Evolutionary conservation across 1,284 basidiomycete species (phyloP).

Genomic region (Omphalotus olearius): DNA sequence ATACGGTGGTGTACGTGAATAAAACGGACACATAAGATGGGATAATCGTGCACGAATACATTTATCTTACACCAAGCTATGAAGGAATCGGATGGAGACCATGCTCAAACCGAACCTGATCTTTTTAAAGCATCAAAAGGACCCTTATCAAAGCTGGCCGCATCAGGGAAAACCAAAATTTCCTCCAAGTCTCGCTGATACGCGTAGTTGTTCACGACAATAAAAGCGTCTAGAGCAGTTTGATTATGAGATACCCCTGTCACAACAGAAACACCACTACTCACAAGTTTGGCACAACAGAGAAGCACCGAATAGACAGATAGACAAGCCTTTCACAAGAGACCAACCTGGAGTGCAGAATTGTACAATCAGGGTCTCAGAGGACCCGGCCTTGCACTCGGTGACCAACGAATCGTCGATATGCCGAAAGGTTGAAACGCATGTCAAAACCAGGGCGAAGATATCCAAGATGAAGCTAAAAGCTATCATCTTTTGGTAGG

Average conservation of each 20-base stretch:
- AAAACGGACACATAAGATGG: slow-evolving; percentile 25
- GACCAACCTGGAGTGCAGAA: slow-evolving; percentile 16
- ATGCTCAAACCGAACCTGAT: too few relatives aligned
- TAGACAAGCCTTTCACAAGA: slow-evolving; percentile 13
- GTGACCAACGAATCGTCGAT: slow-evolving; percentile 5
- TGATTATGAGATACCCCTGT: neutral
- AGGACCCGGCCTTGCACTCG: slow-evolving; percentile 8
- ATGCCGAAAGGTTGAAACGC: slow-evolving; percentile 12
- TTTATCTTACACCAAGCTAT: slow-evolving; percentile 39
- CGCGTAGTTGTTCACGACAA: slow-evolving; percentile 14
- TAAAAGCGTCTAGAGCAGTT: slow-evolving; percentile 9
- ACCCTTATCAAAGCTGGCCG: neutral
- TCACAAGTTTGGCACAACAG: slow-evolving; percentile 14
- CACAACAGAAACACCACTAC: neutral
- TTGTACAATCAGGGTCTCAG: slow-evolving; percentile 11
- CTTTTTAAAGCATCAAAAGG: neutral
- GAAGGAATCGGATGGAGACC: slow-evolving; percentile 24
- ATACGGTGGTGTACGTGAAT: slow-evolving; percentile 38
- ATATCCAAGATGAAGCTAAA: slow-evolving; percentile 8
- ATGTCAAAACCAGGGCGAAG: slow-evolving; percentile 10
- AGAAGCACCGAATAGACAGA: slow-evolving; percentile 8
- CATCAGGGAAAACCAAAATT: slow-evolving; percentile 6
- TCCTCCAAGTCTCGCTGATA: slow-evolving; percentile 14
- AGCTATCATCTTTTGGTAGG: slow-evolving; percentile 10
- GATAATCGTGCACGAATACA: slow-evolving; percentile 34